Evolutionary conservation across 2,329 filamentous ascomycete genomes (phyloP).

Genomic region (Fusarium sp.): DNA sequence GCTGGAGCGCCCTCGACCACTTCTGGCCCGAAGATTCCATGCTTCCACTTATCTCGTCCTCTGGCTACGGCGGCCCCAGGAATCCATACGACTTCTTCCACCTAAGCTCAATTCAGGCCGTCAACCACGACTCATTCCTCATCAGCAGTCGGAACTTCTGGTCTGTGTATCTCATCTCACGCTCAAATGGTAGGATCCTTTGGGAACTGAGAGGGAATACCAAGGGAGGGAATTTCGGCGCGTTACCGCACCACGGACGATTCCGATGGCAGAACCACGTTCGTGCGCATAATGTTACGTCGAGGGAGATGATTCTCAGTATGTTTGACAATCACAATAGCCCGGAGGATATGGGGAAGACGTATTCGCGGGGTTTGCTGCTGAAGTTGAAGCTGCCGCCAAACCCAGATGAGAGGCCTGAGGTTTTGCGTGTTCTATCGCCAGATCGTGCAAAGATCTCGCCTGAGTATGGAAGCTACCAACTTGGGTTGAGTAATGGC

Average conservation of each 20-base stretch:
- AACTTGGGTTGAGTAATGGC: conserved; percentile 22
- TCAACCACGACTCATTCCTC: conserved; percentile 32
- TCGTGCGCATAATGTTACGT: conserved; percentile 36
- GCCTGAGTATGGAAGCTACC: conserved; percentile 29
- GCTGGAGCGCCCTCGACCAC: conserved; percentile 52
- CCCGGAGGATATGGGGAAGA: conserved; percentile 2
- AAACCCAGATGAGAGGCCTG: not conserved
- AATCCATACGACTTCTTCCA: conserved; percentile 39
- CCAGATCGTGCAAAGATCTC: conserved; percentile 20
- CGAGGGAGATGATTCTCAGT: conserved; percentile 38
- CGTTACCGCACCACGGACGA: conserved; percentile 35
- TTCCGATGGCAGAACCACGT: conserved; percentile 50
- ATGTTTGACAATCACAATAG: conserved; percentile 49
- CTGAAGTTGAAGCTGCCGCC: conserved; percentile 32
- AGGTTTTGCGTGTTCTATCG: conserved; percentile 11
- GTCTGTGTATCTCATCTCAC: conserved; percentile 34
- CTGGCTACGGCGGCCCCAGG: conserved; percentile 14
- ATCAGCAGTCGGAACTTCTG: conserved; percentile 38
- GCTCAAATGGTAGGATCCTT: conserved; percentile 28
- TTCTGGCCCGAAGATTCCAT: conserved; percentile 26
- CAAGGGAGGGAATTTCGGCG: conserved; percentile 37
- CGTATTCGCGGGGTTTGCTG: conserved; percentile 13
- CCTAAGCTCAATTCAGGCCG: conserved; percentile 36
- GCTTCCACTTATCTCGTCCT: conserved; percentile 5
- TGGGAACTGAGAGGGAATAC: conserved; percentile 40